Conservation (phyloP, 768 basidiomycete species). For the Suillus occidentalis region DNA sequence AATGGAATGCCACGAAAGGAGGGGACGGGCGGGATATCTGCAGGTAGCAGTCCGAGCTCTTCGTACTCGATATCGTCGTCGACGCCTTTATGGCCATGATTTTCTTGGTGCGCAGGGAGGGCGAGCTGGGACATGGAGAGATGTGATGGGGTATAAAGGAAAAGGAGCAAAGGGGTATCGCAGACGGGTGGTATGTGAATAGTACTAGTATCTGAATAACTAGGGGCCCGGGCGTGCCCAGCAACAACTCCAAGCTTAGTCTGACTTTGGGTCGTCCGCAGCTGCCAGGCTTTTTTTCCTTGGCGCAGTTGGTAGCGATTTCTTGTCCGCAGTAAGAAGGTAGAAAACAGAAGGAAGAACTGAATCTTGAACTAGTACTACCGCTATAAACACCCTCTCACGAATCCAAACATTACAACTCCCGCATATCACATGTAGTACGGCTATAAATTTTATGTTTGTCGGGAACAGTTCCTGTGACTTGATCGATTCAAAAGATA, state of each 20-base stretch:
- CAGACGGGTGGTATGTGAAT: constrained; percentile 5
- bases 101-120: constrained; percentile 16
- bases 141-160: constrained; percentile 22
- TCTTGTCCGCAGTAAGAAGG: constrained; percentile 8
- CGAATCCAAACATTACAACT: constrained; percentile 6
- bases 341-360: neutral
- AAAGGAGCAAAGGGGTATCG: constrained; percentile 5
- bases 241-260: constrained; percentile 1
- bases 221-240: neutral
- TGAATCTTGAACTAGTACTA: neutral
- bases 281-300: constrained; percentile 8
- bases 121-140: constrained; percentile 25
- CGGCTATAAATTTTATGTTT: neutral
- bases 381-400: constrained; percentile 1
- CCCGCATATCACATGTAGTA: constrained; percentile 4
- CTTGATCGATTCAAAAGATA: neutral
- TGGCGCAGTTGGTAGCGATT: neutral
- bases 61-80: constrained; percentile 44
- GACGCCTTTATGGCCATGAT: constrained; percentile 30
- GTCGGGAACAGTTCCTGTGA: neutral
- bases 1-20: constrained; percentile 68
- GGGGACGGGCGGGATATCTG: constrained; percentile 42
- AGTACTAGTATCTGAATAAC: constrained; percentile 4
- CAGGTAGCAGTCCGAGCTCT: constrained; percentile 40
- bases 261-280: constrained; percentile 6